Base-by-base conservation (phyloP, 257 asterid genomes). In the Coffea canephora region DNA sequence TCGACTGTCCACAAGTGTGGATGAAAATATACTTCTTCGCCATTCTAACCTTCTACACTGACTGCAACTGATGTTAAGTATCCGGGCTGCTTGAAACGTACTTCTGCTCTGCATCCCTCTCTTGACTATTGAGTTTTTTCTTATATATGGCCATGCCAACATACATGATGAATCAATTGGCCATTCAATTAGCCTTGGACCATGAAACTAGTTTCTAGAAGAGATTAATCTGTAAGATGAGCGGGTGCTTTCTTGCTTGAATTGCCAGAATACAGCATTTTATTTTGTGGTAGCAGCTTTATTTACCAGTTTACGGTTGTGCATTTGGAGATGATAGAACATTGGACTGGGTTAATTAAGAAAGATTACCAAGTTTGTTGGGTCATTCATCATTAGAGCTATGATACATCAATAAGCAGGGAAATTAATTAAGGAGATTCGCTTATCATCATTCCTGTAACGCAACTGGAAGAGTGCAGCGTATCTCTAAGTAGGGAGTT, bases 101-200 rank as follows among this genome's bases (percentile, higher is more conserved):
- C 81, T 79, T 81, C 79, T 78, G 75, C 81, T 86, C 85, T 80
- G 77, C 70, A 82, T 79, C 82, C 77, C 76, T 76, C 31, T 34
- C 57, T 67, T 64, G 74, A 31, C 36, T 71, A 16, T 19, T 19
- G 73, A 71, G 65, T 14, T 71, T 21, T 79, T 39, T 39, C 4
- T 39, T 39, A 1, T 39, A 1, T 39, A 55, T 50, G 4, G 65
- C 39, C 74, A 39, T 0, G 69, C 59, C 55, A 69, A 41, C 75
- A 50, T 16, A 45, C 66, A 25, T 46, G 31, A 64, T 62, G 45
- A 71, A 23, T 70, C 16, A 0, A 55, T 70, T 70, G 43, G n/a
- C 25, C n/a, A 71, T 71, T 71, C 34, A 10, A 23, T 23, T n/a
- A 45, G 39, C 11, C 57, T 8, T 10, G 8, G 31, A 27, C 69